These are phyloP conservation scores for Microcos paniculata DNA, from an alignment of 345 rosid genomes.

Conservation along the genomic window DNA sequence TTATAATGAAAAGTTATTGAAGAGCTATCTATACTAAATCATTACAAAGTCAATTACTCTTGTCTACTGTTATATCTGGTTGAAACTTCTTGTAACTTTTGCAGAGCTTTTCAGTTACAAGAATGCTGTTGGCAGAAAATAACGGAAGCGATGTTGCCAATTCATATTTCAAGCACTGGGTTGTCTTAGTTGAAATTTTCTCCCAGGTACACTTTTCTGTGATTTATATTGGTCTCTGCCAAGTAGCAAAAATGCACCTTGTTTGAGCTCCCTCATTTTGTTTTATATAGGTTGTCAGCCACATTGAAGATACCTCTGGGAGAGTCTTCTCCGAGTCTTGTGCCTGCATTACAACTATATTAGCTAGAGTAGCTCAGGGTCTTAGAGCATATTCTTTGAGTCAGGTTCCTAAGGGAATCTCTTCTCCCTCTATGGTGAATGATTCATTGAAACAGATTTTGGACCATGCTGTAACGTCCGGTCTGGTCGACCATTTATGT, in stretches of 20 bases:
- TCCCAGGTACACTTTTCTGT: slow-evolving; percentile 55
- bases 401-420: slow-evolving; percentile 43
- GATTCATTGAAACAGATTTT: slow-evolving; percentile 56
- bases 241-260: neutral
- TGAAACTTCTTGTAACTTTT: slow-evolving; percentile 13
- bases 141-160: slow-evolving; percentile 40
- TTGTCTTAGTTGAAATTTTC: slow-evolving; percentile 75
- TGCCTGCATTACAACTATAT: slow-evolving; percentile 58
- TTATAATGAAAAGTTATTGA: neutral
- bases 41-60: neutral
- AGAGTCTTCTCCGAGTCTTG: slow-evolving; percentile 67
- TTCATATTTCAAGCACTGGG: slow-evolving; percentile 84
- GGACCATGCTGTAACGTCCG: slow-evolving; percentile 79
- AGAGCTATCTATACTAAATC: slow-evolving; percentile 2
- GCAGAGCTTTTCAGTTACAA: slow-evolving; percentile 77
- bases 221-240: slow-evolving; percentile 10
- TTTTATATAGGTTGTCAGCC: slow-evolving; percentile 56
- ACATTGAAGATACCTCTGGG: slow-evolving; percentile 66
- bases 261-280: slow-evolving; percentile 16
- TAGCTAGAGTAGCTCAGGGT: slow-evolving; percentile 61
- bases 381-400: slow-evolving; percentile 41
- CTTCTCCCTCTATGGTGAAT: slow-evolving; percentile 34
- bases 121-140: slow-evolving; percentile 53
- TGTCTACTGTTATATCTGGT: neutral
- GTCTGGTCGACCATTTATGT: slow-evolving; percentile 74